Percentiles rank a stretch among this genome's conserved stretches.
phyloP scores from a whole-genome alignment of 202 grass and related monocot genomes.

The Digitaria exilis region DNA sequence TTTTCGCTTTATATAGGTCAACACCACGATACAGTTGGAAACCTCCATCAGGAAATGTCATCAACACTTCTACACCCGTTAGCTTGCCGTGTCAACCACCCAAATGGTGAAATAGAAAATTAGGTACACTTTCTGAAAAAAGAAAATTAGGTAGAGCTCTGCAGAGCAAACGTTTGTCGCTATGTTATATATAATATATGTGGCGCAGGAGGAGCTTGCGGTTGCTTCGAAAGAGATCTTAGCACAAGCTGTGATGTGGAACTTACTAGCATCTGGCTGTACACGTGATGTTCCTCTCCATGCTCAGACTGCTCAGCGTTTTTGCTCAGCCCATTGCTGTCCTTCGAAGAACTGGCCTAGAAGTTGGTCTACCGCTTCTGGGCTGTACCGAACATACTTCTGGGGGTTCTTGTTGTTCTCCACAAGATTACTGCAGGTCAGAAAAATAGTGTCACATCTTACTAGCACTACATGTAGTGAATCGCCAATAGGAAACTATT shows the following conservation, averaged over 20 bases:
- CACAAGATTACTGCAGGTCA: slow-evolving; percentile 56
- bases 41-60: background rate
- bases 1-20: background rate
- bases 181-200: background rate
- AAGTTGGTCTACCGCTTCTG: slow-evolving; percentile 67
- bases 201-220: slow-evolving; percentile 5
- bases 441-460: background rate
- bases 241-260: background rate
- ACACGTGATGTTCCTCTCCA: background rate
- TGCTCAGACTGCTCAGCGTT: slow-evolving; percentile 53
- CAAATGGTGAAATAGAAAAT: slow-evolving; percentile 25
- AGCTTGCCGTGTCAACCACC: slow-evolving; percentile 33
- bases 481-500: background rate
- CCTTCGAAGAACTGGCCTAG: slow-evolving; percentile 82
- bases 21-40: background rate
- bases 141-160: background rate
- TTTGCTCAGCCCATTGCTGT: slow-evolving; percentile 67
- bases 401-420: slow-evolving; percentile 80
- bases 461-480: background rate
- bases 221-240: slow-evolving; percentile 29
- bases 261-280: slow-evolving; percentile 41
- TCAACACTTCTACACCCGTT: background rate
- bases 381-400: slow-evolving; percentile 74
- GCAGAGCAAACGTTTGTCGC: background rate
- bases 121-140: background rate